Conservation (phyloP, 2,329 filamentous ascomycete species). For the Phialocephala subalpina region DNA sequence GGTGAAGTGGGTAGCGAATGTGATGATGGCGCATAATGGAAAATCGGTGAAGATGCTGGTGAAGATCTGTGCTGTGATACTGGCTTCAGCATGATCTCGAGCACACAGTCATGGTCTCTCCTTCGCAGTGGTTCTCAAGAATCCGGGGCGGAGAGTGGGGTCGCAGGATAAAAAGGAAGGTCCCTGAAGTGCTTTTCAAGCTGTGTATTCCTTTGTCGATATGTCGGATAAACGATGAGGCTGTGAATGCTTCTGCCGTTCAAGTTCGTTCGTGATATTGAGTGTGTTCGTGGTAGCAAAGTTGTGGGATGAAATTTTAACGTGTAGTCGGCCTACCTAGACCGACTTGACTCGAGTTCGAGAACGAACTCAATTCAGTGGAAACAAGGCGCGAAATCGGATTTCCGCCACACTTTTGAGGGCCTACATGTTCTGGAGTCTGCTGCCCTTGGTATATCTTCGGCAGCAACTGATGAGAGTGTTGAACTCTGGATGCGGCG, state of each 20-base stretch:
- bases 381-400: neutral
- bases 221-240: neutral
- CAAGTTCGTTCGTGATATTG: neutral
- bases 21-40: constrained; percentile 40
- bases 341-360: neutral
- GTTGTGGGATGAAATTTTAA: neutral
- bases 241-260: neutral
- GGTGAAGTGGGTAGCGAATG: constrained; percentile 36
- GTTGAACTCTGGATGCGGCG: neutral
- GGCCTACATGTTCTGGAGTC: neutral
- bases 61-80: constrained; percentile 38
- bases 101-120: constrained; percentile 32
- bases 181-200: neutral
- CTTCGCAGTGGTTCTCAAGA: constrained; percentile 1
- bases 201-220: neutral
- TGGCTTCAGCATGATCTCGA: constrained; percentile 43
- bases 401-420: neutral
- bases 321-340: neutral
- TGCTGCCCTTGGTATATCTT: neutral
- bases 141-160: neutral
- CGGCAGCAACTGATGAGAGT: neutral
- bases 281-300: constrained; percentile 1
- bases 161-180: neutral
- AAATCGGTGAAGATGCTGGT: constrained; percentile 39
- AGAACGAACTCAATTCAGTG: neutral